phyloP scores from a whole-genome alignment of 1,139 yeast genomes.

The Suhomyces chickasaworum region DNA sequence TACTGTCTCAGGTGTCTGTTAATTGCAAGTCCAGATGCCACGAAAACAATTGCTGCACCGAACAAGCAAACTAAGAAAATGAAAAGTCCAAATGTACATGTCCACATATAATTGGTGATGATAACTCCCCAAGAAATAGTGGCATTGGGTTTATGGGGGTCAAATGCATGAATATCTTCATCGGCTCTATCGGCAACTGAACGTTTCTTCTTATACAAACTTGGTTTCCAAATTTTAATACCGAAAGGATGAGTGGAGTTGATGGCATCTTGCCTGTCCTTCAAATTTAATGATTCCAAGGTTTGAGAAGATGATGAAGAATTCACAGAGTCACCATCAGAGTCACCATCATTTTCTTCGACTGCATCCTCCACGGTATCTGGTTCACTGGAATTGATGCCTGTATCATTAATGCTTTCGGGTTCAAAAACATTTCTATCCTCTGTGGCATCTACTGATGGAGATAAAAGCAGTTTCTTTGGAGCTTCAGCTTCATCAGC shows the following conservation, averaged over 20 bases:
- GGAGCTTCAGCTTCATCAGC: neutral
- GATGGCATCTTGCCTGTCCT: slow-evolving; percentile 94
- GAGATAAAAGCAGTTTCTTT: neutral
- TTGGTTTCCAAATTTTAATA: slow-evolving; percentile 98
- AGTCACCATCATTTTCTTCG: slow-evolving; percentile 26
- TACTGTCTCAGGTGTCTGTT: slow-evolving; percentile 50
- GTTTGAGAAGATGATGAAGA: slow-evolving; percentile 55
- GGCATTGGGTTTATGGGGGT: slow-evolving; percentile 53
- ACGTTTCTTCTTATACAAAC: slow-evolving; percentile 86
- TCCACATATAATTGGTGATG: slow-evolving; percentile 78
- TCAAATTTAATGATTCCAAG: slow-evolving; percentile 79
- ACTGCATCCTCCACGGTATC: slow-evolving; percentile 17
- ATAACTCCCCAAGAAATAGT: slow-evolving; percentile 64
- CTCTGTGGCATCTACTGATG: neutral
- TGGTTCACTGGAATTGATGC: slow-evolving; percentile 2
- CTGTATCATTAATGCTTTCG: slow-evolving; percentile 2
- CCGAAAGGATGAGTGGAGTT: slow-evolving; percentile 98
- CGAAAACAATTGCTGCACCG: slow-evolving; percentile 46
- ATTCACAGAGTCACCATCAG: slow-evolving; percentile 32
- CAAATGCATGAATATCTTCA: slow-evolving; percentile 83
- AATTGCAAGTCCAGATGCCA: slow-evolving; percentile 52
- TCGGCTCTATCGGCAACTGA: slow-evolving; percentile 92
- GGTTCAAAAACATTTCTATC: neutral
- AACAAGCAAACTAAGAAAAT: slow-evolving; percentile 54
- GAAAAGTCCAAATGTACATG: slow-evolving; percentile 66